Base-by-base conservation (phyloP, 768 basidiomycete species). In the Mycena venus region DNA sequence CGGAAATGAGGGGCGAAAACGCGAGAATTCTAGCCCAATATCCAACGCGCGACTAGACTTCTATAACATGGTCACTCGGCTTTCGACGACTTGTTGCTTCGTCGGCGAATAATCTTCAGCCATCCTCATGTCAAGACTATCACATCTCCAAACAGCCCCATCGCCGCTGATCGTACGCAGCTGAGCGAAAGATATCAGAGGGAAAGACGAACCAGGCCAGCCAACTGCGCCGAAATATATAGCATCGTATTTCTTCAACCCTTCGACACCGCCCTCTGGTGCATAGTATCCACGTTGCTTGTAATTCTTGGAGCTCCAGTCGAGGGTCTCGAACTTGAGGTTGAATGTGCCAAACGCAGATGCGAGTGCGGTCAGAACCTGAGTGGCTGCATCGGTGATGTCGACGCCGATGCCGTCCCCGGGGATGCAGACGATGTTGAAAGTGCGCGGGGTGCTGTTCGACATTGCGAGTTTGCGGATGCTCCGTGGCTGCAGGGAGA, bases 361-460 rank as follows among this genome's bases (percentile, higher is more conserved):
- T 0, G 86, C 84, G 17, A 86, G 84, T 27, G 85, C 86, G 56
- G 88, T 83, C 23, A 90, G 80, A 74, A 87, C 88, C 5, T 85
- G 83, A 36, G 88, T 77, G 8, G 86, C 88, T 9, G 88, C 88
- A 12, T 86, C 85, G 79, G 88, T 88, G 4, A 90, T 89, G 76
- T 90, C 89, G 56, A 84, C 80, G 3, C 90, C 90, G 72, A 90
- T 90, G 9, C 90, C 90, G 79, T 90, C 89, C 19, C 88, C 89
- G 8, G 88, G 86, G 17, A 90, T 85, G 40, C 87, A 87, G 36
- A 88, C 89, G 55, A 90, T 87, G 14, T 80, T 84, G 80, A 77
- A 77, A 14, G 34, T 84, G 82, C 55, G 76, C 7, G 63, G 62
- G 31, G 42, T 47, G 27, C 10, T 47, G 21, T 21, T 38, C 9